phyloP scores from a whole-genome alignment of 495 filamentous ascomycete species.

The Cercophora samala region DNA sequence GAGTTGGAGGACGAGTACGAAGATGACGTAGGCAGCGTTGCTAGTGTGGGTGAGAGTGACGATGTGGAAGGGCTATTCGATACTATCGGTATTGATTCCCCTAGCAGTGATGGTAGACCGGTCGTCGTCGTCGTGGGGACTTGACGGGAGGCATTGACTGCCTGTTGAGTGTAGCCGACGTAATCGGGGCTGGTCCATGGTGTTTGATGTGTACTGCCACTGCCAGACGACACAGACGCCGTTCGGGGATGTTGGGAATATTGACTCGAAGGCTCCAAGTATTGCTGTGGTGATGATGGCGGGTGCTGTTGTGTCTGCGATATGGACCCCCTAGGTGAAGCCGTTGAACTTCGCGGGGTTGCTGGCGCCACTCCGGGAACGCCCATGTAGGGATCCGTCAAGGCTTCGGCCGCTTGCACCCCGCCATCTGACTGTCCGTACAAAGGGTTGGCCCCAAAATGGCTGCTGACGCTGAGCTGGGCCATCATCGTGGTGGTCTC shows the following conservation, averaged over 20 bases:
- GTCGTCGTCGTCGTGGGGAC: slow-evolving; percentile 9
- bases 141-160: slow-evolving; percentile 17
- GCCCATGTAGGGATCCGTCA: slow-evolving; percentile 27
- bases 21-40: not conserved
- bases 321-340: not conserved
- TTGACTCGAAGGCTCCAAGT: slow-evolving; percentile 5
- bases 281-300: slow-evolving; percentile 10
- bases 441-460: slow-evolving; percentile 30
- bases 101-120: slow-evolving; percentile 27
- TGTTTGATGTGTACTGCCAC: not conserved
- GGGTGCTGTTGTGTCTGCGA: slow-evolving; percentile 6
- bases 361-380: slow-evolving; percentile 9
- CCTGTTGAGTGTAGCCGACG: slow-evolving; percentile 28
- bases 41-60: not conserved
- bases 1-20: not conserved
- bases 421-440: slow-evolving; percentile 35
- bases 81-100: slow-evolving; percentile 23
- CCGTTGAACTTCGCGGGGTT: not conserved
- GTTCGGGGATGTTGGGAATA: slow-evolving; percentile 7
- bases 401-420: slow-evolving; percentile 32
- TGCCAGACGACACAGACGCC: not conserved
- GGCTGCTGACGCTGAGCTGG: slow-evolving; percentile 21
- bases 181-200: slow-evolving; percentile 28
- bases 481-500: slow-evolving; percentile 29
- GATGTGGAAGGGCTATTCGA: not conserved